Evolutionary conservation across 1,139 yeast species (phyloP).

Genomic region (Lodderomyces beijingensis): DNA sequence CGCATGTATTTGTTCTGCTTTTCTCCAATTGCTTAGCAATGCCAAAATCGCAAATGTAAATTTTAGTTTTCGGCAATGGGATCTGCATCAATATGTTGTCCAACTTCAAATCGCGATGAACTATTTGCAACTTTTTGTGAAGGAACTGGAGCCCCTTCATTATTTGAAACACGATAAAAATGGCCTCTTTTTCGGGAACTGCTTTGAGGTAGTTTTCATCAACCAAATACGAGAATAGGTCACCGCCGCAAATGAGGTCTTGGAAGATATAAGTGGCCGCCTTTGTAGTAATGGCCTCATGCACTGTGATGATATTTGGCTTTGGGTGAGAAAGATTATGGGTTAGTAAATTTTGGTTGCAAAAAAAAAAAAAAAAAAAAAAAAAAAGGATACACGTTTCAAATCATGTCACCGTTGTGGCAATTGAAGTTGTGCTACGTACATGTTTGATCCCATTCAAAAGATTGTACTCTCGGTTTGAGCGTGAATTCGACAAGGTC

Average conservation of each 20-base stretch:
- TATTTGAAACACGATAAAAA: conserved; percentile 53
- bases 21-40: conserved; percentile 41
- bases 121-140: conserved; percentile 26
- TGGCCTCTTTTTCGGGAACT: conserved; percentile 50
- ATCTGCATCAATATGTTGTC: conserved; percentile 54
- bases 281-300: conserved; percentile 34
- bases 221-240: conserved; percentile 56
- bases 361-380: conserved; percentile 1
- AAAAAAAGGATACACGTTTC: no score
- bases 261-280: conserved; percentile 45
- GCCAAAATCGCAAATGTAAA: conserved; percentile 65
- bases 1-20: conserved; percentile 48
- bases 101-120: conserved; percentile 30
- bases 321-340: conserved; percentile 6
- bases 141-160: conserved; percentile 51
- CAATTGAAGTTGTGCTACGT: no score
- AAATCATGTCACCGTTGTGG: no score
- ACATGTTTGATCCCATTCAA: conserved; percentile 35
- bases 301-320: conserved; percentile 44
- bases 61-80: conserved; percentile 48
- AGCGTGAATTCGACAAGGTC: background rate
- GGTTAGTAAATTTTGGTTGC: conserved; percentile 14
- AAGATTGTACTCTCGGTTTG: conserved; percentile 10
- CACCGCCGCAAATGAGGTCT: conserved; percentile 59
- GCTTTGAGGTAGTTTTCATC: conserved; percentile 35